Evolutionary conservation across 2,329 filamentous ascomycete genomes (phyloP), one percentile per base, ranked within the genome.

Genomic region (Talaromyces piceae): DNA sequence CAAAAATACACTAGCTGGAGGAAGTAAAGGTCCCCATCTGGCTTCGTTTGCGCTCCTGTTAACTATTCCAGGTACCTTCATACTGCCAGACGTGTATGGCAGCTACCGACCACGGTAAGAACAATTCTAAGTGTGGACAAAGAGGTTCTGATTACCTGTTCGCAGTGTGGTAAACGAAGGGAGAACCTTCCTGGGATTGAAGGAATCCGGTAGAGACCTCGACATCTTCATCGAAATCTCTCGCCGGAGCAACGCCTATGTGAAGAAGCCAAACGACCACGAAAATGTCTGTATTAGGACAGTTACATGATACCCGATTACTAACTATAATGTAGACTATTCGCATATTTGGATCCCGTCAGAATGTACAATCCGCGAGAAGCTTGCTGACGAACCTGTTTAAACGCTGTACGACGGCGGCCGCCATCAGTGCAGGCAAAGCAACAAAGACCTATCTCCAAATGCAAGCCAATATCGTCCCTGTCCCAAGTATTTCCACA

Each of bases 221-320:
- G 57, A 63, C 45, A 57, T 61, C 4, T 63, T 67, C 25, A 57
- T 62, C 7, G 56, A 60, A 6, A 63, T 67, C 27, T 54, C 56
- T 28, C 51, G 54, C 23, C 60, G 58, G 41, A 62, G 63, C 13
- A 25, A 25, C 4, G 9, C 39, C 20, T 43, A 23, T 43, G 39
- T 43, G 4, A 8, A 43, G 13, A 43, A 16, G 3, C 39, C 39
- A 25, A 4, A 3, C 13, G 3, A 43, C 20, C 11, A 3, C 18
- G 39, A 5, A n/a, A 43, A 43, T 18, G 39, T 16, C 8, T 16
- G 39, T 43, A n/a, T 9, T 18, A 25, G 3, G 11, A 23, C 3
- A 25, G 5, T 16, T 25, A 12, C 3, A 13, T 25, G 7, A 22
- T 5, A 12, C 12, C 20, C n/a, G 18, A 23, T 25, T 22, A 25